Evolutionary conservation across 2,329 filamentous ascomycete species (phyloP), one percentile per base, ranked within the genome.

Genomic region (Chaetomiaceae sp.): DNA sequence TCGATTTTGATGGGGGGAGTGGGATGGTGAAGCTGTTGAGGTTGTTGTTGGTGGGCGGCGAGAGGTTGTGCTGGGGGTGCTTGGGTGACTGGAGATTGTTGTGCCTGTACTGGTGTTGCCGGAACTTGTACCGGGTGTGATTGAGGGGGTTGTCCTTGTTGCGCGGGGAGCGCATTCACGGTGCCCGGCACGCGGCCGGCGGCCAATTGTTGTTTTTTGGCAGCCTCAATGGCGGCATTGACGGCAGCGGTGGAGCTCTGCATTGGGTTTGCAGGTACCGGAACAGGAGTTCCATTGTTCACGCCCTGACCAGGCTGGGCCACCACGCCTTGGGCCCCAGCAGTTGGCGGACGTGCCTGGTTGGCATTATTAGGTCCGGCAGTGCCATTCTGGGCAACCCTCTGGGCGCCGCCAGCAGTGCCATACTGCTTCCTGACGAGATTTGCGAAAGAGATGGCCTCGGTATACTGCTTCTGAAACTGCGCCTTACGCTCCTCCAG

Each of bases 401-500:
- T 62, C 25, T 61, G 59, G 27, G 58, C 50, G 25, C 47, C 40
- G 21, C 70, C 59, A 10, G 58, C 58, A 30, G n/a, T n/a, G n/a
- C 67, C 68, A 49, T 76, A 74, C 42, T 73, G 69, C 48, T 73
- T 73, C 3, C 76, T 67, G 37, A 79, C 73, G 5, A 57, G 63
- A 13, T 74, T 73, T 3, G 79, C 71, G 58, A 74, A 79, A 17
- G 66, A 69, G 20, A 73, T 69, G 0, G 76, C 74, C 2, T 78
- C 74, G 0, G 61, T 61, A 54, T 78, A 70, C 8, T 66, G 55
- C 55, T 77, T 79, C 14, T 72, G 63, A 10, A 72, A 63, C 14
- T 68, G 63, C 2, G 73, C 73, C 53, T 71, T 74, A 35, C 70
- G 69, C 2, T 73, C 66, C 35, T 73, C 68, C 12, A 70, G 66